Evolutionary conservation across 2,329 filamentous ascomycete species (phyloP).

Genomic region (Thielaviopsis musarum): DNA sequence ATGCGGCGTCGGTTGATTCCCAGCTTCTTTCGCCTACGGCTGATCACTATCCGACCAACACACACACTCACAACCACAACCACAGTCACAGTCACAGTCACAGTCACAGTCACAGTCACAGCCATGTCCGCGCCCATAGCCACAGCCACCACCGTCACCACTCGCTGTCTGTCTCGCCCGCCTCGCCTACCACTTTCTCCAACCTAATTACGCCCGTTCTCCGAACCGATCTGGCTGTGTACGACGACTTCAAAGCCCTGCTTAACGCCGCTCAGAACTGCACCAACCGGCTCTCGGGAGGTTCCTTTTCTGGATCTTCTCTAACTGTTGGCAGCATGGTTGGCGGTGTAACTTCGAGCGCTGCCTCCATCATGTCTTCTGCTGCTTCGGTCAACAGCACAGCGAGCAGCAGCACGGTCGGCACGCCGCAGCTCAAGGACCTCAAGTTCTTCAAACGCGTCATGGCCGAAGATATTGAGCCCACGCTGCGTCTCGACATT

Average conservation of each 20-base stretch:
- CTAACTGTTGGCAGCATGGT: slow-evolving; percentile 15
- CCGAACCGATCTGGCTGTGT: slow-evolving; percentile 63
- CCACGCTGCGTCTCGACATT: slow-evolving; percentile 73
- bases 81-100: not conserved
- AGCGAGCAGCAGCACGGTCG: slow-evolving; percentile 22
- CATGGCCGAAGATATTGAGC: slow-evolving; percentile 81
- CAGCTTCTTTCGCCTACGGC: slow-evolving; percentile 7
- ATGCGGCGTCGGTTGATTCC: slow-evolving; percentile 20
- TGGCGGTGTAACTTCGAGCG: slow-evolving; percentile 10
- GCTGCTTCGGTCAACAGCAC: slow-evolving; percentile 31
- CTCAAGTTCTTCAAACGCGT: slow-evolving; percentile 88
- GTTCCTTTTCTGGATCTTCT: slow-evolving; percentile 32
- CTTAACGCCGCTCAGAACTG: slow-evolving; percentile 49
- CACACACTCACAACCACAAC: slow-evolving; percentile 15
- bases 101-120: not conserved
- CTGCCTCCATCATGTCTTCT: slow-evolving; percentile 28
- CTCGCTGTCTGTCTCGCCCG: slow-evolving; percentile 27
- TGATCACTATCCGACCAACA: not conserved
- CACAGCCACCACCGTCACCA: not conserved
- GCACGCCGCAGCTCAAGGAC: slow-evolving; percentile 50
- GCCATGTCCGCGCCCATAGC: not conserved
- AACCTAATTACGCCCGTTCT: slow-evolving; percentile 73
- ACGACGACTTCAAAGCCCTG: slow-evolving; percentile 70
- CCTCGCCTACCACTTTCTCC: slow-evolving; percentile 54
- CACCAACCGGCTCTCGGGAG: slow-evolving; percentile 30